These are phyloP conservation scores for Colletotrichum cordylinicola DNA, from an alignment of 2,329 filamentous ascomycete species.

Conservation along the genomic window DNA sequence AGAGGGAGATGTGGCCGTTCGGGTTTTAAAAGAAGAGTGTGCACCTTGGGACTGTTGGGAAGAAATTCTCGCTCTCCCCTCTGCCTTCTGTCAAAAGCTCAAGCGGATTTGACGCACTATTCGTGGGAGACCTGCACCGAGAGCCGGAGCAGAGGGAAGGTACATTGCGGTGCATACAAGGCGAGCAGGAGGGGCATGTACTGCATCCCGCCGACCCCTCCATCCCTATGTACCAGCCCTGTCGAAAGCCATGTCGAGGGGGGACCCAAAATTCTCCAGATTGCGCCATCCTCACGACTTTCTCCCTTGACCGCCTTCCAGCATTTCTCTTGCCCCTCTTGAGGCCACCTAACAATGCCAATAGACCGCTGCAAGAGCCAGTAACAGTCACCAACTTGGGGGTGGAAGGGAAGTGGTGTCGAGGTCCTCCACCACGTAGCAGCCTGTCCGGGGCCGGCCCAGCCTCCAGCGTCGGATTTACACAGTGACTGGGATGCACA, in stretches of 20 bases:
- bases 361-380: background rate
- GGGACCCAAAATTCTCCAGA: slow-evolving; percentile 21
- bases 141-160: slow-evolving; percentile 1
- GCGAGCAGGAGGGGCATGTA: background rate
- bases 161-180: background rate
- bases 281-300: slow-evolving; percentile 20
- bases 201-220: slow-evolving; percentile 7
- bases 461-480: background rate
- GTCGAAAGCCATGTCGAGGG: slow-evolving; percentile 1
- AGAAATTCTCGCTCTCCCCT: slow-evolving; percentile 9
- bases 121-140: slow-evolving; percentile 16
- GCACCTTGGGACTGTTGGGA: slow-evolving; percentile 14
- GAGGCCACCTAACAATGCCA: slow-evolving; percentile 4
- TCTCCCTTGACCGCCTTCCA: slow-evolving; percentile 18
- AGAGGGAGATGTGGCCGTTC: slow-evolving; percentile 13
- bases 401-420: background rate
- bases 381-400: background rate
- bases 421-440: background rate
- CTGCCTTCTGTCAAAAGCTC: slow-evolving; percentile 10
- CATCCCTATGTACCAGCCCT: slow-evolving; percentile 16
- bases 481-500: slow-evolving; percentile 11
- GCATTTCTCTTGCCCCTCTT: background rate
- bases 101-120: slow-evolving; percentile 19
- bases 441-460: background rate
- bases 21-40: slow-evolving; percentile 23